phyloP scores from a whole-genome alignment of 2,329 filamentous ascomycete genomes.

The Fusarium tjaetaba region DNA sequence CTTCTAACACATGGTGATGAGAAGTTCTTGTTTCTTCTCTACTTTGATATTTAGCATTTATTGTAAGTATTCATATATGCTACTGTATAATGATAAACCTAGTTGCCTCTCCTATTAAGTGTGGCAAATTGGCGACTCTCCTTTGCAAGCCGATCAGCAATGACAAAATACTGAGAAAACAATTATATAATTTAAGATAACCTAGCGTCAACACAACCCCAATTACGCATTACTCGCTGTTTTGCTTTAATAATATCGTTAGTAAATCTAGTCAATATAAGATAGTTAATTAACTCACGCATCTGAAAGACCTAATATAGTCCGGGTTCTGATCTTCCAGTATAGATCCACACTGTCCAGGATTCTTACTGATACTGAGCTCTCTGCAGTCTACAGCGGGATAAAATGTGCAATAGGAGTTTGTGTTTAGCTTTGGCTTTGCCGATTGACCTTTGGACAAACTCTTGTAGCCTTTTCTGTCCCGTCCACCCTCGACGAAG shows the following conservation, averaged over 20 bases:
- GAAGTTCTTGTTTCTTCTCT: too few species aligned
- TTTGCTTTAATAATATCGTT: background rate
- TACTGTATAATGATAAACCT: background rate
- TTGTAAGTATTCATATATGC: too few species aligned
- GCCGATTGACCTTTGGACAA: background rate
- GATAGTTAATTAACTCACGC: background rate
- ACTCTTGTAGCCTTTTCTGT: background rate
- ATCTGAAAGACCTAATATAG: background rate
- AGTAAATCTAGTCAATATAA: fast-evolving
- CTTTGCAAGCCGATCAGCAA: too few species aligned
- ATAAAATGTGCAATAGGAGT: background rate
- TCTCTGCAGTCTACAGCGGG: background rate
- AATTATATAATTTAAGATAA: too few species aligned
- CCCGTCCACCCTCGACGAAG: background rate
- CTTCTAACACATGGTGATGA: background rate
- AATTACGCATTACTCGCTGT: background rate
- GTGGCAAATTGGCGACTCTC: too few species aligned
- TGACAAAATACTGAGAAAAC: too few species aligned
- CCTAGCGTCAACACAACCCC: too few species aligned
- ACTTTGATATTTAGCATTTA: too few species aligned
- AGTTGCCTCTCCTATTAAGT: too few species aligned
- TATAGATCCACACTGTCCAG: background rate
- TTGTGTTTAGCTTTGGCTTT: background rate
- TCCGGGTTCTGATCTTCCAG: too few species aligned
- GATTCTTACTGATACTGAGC: background rate